A percentile compares a stretch with the other conserved stretches of the same genome.
Evolutionary conservation across 495 filamentous ascomycete species (phyloP).

Genomic region (Aspergillus kassunensis): DNA sequence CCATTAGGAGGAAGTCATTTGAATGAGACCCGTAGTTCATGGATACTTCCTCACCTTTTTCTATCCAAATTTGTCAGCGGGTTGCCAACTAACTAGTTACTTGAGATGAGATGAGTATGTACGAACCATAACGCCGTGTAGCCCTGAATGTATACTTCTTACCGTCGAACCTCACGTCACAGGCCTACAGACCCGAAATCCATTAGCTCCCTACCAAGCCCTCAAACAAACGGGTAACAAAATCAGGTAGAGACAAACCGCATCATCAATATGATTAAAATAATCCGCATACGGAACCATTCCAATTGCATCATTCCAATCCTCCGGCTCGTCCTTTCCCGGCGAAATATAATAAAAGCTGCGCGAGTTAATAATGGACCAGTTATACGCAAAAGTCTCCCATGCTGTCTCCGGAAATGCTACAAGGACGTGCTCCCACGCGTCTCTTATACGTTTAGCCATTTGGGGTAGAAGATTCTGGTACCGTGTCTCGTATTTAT

Average conservation of each 20-base stretch:
- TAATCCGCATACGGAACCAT: constrained; percentile 77
- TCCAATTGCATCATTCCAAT: constrained; percentile 62
- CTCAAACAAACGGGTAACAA: not conserved
- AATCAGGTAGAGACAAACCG: constrained; percentile 14
- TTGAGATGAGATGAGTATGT: not conserved
- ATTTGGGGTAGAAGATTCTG: constrained; percentile 55
- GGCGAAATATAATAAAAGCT: constrained; percentile 64
- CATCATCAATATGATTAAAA: constrained; percentile 65
- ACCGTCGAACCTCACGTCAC: constrained; percentile 50
- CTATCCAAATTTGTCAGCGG: too few relatives aligned
- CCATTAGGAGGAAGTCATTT: constrained; percentile 70
- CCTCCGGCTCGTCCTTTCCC: constrained; percentile 38
- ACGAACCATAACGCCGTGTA: constrained; percentile 46
- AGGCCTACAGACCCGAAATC: constrained; percentile 29
- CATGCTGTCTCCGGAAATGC: constrained; percentile 47
- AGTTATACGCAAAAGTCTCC: constrained; percentile 57
- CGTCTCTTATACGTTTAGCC: constrained; percentile 51
- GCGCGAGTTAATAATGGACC: constrained; percentile 73
- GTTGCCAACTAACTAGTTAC: too few relatives aligned
- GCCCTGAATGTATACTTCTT: constrained; percentile 55
- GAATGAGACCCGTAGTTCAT: constrained; percentile 71
- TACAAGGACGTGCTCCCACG: constrained; percentile 48
- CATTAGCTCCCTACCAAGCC: not conserved
- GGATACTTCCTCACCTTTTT: constrained; percentile 61
- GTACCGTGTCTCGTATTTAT: constrained; percentile 22